Conservation (phyloP, 495 filamentous ascomycete genomes). For the Xylaria scruposa region DNA sequence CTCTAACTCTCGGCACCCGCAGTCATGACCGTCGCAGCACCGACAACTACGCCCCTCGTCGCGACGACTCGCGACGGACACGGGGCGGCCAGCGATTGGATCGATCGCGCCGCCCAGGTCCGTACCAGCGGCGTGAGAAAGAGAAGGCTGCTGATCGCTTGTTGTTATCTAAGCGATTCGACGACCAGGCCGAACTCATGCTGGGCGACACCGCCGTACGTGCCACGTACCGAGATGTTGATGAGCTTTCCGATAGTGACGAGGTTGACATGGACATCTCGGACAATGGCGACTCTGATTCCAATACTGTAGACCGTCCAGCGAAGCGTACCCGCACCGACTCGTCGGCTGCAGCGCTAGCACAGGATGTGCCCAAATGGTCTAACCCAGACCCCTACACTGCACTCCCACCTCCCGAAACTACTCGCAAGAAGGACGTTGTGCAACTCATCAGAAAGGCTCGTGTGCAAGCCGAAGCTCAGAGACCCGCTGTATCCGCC, state of each 20-base stretch:
- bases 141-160: slow-evolving; percentile 47
- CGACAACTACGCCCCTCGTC: slow-evolving; percentile 24
- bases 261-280: slow-evolving; percentile 72
- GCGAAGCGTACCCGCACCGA: slow-evolving; percentile 53
- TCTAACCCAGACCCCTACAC: slow-evolving; percentile 95
- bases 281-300: slow-evolving; percentile 55
- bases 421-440: slow-evolving; percentile 77
- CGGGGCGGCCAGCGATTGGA: slow-evolving; percentile 28
- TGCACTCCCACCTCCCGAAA: slow-evolving; percentile 70
- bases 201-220: slow-evolving; percentile 45
- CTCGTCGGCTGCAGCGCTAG: slow-evolving; percentile 38
- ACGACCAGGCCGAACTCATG: slow-evolving; percentile 41
- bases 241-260: slow-evolving; percentile 75
- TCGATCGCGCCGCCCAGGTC: slow-evolving; percentile 31
- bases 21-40: slow-evolving; percentile 25
- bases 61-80: slow-evolving; percentile 28
- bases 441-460: slow-evolving; percentile 89
- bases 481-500: slow-evolving; percentile 64
- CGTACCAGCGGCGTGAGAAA: slow-evolving; percentile 6
- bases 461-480: slow-evolving; percentile 59
- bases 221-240: slow-evolving; percentile 54
- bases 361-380: slow-evolving; percentile 71
- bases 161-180: slow-evolving; percentile 45
- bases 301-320: slow-evolving; percentile 56
- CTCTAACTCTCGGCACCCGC: slow-evolving; percentile 21